Percentiles rank a stretch among this genome's conserved stretches.
Evolutionary conservation across 1,139 yeast genomes (phyloP).

Genomic region (Yamadazyma songkhlaensis): DNA sequence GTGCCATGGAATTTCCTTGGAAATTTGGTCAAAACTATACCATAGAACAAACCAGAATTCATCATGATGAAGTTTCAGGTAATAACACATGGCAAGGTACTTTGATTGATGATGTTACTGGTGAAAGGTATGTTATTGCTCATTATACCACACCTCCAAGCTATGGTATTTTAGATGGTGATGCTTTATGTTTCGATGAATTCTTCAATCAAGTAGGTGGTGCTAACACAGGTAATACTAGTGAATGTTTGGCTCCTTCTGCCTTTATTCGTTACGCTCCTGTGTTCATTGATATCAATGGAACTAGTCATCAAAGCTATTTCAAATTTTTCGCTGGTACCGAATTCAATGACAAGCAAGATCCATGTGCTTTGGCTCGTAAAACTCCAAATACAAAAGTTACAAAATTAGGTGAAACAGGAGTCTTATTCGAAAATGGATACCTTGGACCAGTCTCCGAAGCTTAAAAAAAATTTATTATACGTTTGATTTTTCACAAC

Average conservation of each 20-base stretch:
- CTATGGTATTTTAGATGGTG: conserved; percentile 6
- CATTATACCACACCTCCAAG: conserved; percentile 10
- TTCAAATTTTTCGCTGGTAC: background rate
- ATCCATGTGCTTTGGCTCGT: no score
- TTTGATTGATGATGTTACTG: conserved; percentile 11
- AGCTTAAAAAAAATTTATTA: no score
- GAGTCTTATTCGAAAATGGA: no score
- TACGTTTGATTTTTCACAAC: no score
- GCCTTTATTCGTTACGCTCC: conserved; percentile 11
- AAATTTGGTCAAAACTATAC: conserved; percentile 12
- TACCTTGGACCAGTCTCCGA: no score
- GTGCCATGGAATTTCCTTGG: conserved; percentile 11
- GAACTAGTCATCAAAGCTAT: background rate
- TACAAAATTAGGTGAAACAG: no score
- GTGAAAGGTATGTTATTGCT: conserved; percentile 8
- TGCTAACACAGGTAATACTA: background rate
- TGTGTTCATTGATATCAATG: conserved; percentile 1
- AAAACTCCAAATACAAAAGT: no score
- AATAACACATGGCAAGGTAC: conserved; percentile 12
- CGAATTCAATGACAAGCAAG: no score
- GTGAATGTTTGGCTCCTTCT: background rate
- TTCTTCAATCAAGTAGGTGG: conserved; percentile 1
- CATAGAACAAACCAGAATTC: conserved; percentile 5
- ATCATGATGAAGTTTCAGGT: conserved; percentile 6
- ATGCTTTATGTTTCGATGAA: conserved; percentile 8